Evolutionary conservation across 2,329 filamentous ascomycete species (phyloP).

Genomic region (Metarhizium humberi): DNA sequence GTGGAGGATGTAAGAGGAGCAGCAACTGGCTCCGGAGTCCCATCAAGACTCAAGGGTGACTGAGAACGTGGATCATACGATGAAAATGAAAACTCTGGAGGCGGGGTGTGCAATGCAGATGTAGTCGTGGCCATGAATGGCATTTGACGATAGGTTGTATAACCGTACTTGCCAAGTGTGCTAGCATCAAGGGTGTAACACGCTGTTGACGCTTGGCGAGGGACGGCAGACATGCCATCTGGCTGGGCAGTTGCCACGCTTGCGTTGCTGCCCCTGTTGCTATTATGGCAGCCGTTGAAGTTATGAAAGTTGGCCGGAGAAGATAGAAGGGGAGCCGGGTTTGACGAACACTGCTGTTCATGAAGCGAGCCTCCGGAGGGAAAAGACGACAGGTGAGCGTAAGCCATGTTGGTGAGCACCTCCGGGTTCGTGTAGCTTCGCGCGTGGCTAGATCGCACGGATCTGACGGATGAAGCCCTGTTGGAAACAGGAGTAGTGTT

Average conservation of each 20-base stretch:
- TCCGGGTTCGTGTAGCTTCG: conserved; percentile 56
- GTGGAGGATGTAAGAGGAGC: conserved; percentile 37
- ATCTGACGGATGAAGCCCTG: conserved; percentile 6
- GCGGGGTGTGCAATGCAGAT: conserved; percentile 8
- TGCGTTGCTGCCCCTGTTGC: background rate
- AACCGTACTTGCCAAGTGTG: conserved; percentile 62
- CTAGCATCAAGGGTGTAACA: conserved; percentile 58
- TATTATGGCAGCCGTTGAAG: conserved; percentile 14
- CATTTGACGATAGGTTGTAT: conserved; percentile 75
- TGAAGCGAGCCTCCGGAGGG: conserved; percentile 3
- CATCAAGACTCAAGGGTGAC: conserved; percentile 32
- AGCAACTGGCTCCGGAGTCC: conserved; percentile 31
- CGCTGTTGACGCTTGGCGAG: conserved; percentile 50
- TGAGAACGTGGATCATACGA: conserved; percentile 36
- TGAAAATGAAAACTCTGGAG: conserved; percentile 33
- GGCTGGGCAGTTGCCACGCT: conserved; percentile 7
- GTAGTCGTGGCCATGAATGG: conserved; percentile 31
- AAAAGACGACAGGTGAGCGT: conserved; percentile 30
- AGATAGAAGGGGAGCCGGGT: conserved; percentile 46
- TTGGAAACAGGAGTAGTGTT: conserved; percentile 17
- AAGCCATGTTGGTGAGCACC: conserved; percentile 32
- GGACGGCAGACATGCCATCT: conserved; percentile 3
- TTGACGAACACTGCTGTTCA: conserved; percentile 15
- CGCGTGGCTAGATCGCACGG: conserved; percentile 37
- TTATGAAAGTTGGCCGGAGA: conserved; percentile 53